Conservation (phyloP, 2,329 filamentous ascomycete genomes). For the Ceratocystis cubensis region DNA sequence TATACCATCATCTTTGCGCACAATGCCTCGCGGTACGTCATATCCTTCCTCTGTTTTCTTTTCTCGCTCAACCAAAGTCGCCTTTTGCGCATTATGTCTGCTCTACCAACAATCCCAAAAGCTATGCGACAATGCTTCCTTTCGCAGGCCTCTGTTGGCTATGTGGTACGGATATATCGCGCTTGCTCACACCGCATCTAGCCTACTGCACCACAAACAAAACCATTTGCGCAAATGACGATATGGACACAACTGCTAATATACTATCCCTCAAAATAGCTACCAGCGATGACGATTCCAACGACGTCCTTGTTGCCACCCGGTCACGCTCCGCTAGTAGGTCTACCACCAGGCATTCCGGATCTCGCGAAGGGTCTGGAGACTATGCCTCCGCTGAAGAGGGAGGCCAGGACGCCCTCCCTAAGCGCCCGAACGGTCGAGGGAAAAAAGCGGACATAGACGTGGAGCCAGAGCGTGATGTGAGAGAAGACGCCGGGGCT, state of each 20-base stretch:
- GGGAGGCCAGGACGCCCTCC: not conserved
- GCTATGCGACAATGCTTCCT: too few relatives aligned
- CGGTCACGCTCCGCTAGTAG: not conserved
- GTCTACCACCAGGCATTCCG: not conserved
- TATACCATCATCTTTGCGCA: too few relatives aligned
- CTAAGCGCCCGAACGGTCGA: not conserved
- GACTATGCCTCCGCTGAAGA: not conserved
- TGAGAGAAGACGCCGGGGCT: slow-evolving; percentile 25
- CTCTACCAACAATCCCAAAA: too few relatives aligned
- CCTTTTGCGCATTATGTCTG: too few relatives aligned
- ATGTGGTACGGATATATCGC: too few relatives aligned
- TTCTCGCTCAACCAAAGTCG: too few relatives aligned
- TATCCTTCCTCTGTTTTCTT: too few relatives aligned
- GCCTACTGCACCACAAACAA: not conserved
- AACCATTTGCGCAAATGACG: too few relatives aligned
- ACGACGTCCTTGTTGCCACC: slow-evolving; percentile 7
- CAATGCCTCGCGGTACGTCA: too few relatives aligned
- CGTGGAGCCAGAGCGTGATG: slow-evolving; percentile 23
- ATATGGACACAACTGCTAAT: not conserved
- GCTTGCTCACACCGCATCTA: too few relatives aligned
- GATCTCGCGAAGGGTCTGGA: not conserved
- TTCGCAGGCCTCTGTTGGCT: too few relatives aligned
- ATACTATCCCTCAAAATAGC: not conserved
- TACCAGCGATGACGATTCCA: slow-evolving; percentile 16
- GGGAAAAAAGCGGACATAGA: not conserved